phyloP scores from a whole-genome alignment of 768 basidiomycete genomes.

The Leccinum incarnatum region DNA sequence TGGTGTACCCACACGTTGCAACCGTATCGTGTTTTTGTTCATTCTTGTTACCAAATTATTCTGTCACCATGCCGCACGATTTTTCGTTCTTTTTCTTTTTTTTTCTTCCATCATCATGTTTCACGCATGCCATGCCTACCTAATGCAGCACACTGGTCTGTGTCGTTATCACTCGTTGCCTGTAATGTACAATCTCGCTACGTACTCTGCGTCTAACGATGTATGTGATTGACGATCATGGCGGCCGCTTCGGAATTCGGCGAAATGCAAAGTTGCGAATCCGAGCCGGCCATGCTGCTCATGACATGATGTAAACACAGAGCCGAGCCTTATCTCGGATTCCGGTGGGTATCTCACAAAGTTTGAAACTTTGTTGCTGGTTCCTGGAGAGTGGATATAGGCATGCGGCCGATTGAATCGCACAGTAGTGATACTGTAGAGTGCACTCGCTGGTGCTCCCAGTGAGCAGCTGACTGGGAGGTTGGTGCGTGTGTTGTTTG shows the following conservation, averaged over 20 bases:
- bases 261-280: background rate
- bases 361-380: background rate
- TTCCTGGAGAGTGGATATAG: background rate
- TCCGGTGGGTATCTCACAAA: constrained; percentile 12
- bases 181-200: constrained; percentile 17
- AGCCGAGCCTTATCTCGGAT: constrained; percentile 11
- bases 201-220: background rate
- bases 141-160: constrained; percentile 13
- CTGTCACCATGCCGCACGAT: constrained; percentile 19
- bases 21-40: constrained; percentile 12
- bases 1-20: constrained; percentile 19
- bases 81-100: constrained; percentile 1
- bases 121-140: constrained; percentile 21
- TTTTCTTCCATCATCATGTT: constrained; percentile 16
- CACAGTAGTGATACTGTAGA: background rate
- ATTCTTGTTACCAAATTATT: constrained; percentile 21
- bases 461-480: too few relatives aligned
- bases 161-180: constrained; percentile 7
- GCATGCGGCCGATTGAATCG: background rate
- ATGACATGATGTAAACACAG: constrained; percentile 4
- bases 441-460: too few relatives aligned
- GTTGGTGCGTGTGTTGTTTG: constrained; percentile 21
- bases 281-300: background rate
- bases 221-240: constrained; percentile 17
- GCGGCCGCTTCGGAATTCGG: background rate